Evolutionary conservation across 345 rosid genomes (phyloP).

Genomic region (Salix viminalis): DNA sequence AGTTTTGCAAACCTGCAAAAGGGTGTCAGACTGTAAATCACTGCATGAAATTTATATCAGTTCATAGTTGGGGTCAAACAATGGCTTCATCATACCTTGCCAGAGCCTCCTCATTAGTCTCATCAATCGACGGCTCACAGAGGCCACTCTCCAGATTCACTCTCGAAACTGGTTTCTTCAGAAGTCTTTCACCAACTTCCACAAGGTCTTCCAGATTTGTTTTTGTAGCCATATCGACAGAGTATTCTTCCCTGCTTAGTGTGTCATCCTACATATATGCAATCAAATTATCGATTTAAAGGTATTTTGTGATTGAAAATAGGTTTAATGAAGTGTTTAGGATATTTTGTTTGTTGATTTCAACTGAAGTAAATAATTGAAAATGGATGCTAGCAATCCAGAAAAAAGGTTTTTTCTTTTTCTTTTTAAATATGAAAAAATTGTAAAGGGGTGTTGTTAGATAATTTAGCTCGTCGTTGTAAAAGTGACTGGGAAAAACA

Average conservation of each 20-base stretch:
- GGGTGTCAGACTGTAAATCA: neutral
- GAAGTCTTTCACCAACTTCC: neutral
- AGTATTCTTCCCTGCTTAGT: neutral
- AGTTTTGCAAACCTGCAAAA: conserved; percentile 22
- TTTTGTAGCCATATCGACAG: neutral
- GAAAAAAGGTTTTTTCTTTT: too few species aligned
- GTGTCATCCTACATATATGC: conserved; percentile 1
- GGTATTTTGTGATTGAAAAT: too few species aligned
- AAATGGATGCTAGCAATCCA: too few species aligned
- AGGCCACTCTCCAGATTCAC: conserved; percentile 11
- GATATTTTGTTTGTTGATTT: too few species aligned
- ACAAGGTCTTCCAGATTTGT: neutral
- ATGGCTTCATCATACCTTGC: neutral
- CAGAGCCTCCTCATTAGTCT: conserved; percentile 14
- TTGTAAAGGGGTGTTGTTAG: too few species aligned
- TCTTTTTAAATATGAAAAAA: too few species aligned
- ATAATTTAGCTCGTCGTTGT: too few species aligned
- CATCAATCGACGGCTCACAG: neutral
- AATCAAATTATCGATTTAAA: neutral
- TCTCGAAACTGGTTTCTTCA: conserved; percentile 8
- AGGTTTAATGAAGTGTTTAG: too few species aligned
- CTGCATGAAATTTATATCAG: too few species aligned
- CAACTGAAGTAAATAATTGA: too few species aligned
- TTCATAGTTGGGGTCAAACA: neutral
- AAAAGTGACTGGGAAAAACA: too few species aligned